These are phyloP conservation scores for Verticillium isaacii DNA, from an alignment of 2,329 filamentous ascomycete species.

Conservation along the genomic window DNA sequence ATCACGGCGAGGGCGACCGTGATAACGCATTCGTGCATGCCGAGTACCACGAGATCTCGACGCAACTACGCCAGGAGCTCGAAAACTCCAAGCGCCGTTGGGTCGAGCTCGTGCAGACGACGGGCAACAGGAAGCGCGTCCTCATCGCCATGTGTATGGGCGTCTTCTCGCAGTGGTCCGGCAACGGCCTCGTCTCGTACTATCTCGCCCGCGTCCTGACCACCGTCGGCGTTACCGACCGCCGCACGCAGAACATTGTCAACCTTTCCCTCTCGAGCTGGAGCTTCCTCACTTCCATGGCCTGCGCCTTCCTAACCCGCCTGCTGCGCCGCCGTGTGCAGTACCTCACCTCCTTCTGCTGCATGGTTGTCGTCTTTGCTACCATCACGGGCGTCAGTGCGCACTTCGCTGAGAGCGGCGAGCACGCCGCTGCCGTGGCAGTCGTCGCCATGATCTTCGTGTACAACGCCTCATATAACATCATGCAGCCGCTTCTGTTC, in stretches of 20 bases:
- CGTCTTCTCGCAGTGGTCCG: constrained; percentile 35
- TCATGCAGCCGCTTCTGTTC: constrained; percentile 46
- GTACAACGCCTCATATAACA: constrained; percentile 42
- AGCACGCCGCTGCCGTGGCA: constrained; percentile 21
- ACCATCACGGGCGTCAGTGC: constrained; percentile 27
- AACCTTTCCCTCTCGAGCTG: constrained; percentile 14
- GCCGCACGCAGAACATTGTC: constrained; percentile 1
- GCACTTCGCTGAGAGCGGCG: constrained; percentile 21
- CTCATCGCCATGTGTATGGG: constrained; percentile 37
- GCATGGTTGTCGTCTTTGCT: constrained; percentile 7
- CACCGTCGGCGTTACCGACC: not conserved
- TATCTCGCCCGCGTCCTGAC: constrained; percentile 16
- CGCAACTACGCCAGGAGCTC: not conserved
- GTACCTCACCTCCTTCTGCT: constrained; percentile 7
- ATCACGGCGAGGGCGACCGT: constrained; percentile 50
- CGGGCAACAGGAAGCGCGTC: constrained; percentile 24
- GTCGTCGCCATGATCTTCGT: constrained; percentile 30
- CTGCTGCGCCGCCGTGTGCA: constrained; percentile 6
- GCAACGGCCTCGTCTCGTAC: constrained; percentile 26
- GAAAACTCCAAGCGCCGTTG: constrained; percentile 12
- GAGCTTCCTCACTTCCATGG: constrained; percentile 19
- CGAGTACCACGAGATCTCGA: constrained; percentile 43
- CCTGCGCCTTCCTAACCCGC: constrained; percentile 17
- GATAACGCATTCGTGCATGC: constrained; percentile 44
- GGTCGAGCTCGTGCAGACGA: constrained; percentile 22